phyloP scores from a whole-genome alignment of 148 eudicot species.

The Cornus florida region DNA sequence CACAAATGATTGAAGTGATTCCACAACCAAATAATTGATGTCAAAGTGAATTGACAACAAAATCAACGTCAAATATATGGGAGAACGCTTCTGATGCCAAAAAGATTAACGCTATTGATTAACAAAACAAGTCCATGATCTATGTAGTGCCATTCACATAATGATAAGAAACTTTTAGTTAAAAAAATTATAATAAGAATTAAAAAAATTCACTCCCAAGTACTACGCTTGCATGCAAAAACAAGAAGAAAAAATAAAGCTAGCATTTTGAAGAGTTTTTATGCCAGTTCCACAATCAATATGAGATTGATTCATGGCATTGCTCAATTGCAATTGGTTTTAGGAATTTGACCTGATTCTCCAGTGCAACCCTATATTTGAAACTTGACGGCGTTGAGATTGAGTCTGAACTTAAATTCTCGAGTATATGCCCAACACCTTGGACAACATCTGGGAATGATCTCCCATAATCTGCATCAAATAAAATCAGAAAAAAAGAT shows the following conservation, averaged over 20 bases:
- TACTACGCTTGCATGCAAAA: not conserved
- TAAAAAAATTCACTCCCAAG: too few relatives aligned
- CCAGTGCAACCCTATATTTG: slow-evolving; percentile 79
- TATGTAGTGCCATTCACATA: not conserved
- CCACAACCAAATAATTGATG: too few relatives aligned
- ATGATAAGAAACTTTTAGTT: too few relatives aligned
- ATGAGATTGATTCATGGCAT: not conserved
- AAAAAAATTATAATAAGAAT: too few relatives aligned
- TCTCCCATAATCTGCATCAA: slow-evolving; percentile 74
- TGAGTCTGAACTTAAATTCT: slow-evolving; percentile 59
- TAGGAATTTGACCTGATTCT: slow-evolving; percentile 75
- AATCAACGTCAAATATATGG: too few relatives aligned
- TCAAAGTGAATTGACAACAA: too few relatives aligned
- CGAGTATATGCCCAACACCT: slow-evolving; percentile 68
- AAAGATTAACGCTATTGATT: too few relatives aligned
- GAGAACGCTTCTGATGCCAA: too few relatives aligned
- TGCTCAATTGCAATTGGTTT: slow-evolving; percentile 4
- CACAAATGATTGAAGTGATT: too few relatives aligned
- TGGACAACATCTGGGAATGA: slow-evolving; percentile 80
- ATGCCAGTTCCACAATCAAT: not conserved
- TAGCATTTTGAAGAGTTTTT: not conserved
- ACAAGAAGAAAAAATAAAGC: not conserved
- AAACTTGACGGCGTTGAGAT: slow-evolving; percentile 64
- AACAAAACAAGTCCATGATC: not conserved
- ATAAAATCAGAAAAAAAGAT: not conserved